Conservation (phyloP, 495 filamentous ascomycete genomes). For the Penicillium steckii region DNA sequence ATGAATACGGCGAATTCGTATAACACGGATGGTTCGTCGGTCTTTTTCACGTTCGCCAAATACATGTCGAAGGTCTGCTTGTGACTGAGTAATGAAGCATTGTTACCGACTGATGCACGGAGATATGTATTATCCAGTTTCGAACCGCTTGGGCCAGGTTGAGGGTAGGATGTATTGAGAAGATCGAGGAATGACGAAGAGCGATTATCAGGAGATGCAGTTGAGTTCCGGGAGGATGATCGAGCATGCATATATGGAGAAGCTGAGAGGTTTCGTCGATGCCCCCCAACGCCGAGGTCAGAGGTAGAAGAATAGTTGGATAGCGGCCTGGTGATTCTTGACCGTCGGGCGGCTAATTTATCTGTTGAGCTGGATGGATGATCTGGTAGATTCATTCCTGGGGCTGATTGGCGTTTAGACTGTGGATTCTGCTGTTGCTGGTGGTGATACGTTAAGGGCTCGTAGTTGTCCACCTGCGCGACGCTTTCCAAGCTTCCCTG, state of each 20-base stretch:
- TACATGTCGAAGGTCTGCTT: constrained; percentile 98
- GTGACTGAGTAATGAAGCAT: constrained; percentile 84
- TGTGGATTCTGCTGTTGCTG: constrained; percentile 30
- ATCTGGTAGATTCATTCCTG: constrained; percentile 19
- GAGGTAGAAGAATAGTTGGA: constrained; percentile 72
- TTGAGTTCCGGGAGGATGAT: constrained; percentile 59
- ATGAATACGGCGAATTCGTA: constrained; percentile 97
- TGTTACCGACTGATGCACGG: constrained; percentile 74
- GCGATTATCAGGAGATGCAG: constrained; percentile 69
- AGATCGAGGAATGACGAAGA: constrained; percentile 83
- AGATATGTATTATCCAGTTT: constrained; percentile 76
- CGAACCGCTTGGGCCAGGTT: constrained; percentile 72
- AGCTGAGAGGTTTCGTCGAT: constrained; percentile 58
- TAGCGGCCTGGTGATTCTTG: constrained; percentile 60
- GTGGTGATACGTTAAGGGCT: constrained; percentile 53
- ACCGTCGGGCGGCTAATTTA: constrained; percentile 56
- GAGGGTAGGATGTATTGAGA: constrained; percentile 83
- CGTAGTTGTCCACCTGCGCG: constrained; percentile 35
- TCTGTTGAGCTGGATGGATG: constrained; percentile 39
- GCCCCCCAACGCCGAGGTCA: constrained; percentile 49
- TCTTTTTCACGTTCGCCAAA: constrained; percentile 92
- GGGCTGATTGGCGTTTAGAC: constrained; percentile 9
- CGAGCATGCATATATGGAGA: constrained; percentile 52
- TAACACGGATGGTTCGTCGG: constrained; percentile 79
- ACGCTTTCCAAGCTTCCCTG: constrained; percentile 42